phyloP scores from a whole-genome alignment of 495 filamentous ascomycete species.

The Aspergillus olivimuriae region DNA sequence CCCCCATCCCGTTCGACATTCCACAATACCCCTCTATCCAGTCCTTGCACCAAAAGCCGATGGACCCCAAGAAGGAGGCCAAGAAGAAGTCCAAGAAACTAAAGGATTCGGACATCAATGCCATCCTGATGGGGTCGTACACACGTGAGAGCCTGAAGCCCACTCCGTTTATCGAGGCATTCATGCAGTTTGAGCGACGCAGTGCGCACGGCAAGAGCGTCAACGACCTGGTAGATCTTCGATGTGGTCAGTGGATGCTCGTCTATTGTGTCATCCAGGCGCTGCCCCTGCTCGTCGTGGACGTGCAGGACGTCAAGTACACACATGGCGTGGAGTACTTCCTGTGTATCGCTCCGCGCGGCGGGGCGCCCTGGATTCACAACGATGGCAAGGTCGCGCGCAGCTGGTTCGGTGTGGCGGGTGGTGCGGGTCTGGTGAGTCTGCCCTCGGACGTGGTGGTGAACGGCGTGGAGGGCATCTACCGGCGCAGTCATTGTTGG shows the following conservation, averaged over 20 bases:
- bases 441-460: conserved; percentile 79
- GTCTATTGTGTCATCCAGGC: conserved; percentile 87
- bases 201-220: conserved; percentile 64
- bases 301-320: conserved; percentile 71
- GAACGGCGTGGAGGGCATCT: conserved; percentile 84
- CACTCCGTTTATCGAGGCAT: conserved; percentile 67
- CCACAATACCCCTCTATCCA: conserved; percentile 68
- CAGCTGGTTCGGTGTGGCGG: conserved; percentile 75
- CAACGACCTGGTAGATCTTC: conserved; percentile 67
- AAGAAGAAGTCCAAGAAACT: conserved; percentile 62
- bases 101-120: conserved; percentile 68
- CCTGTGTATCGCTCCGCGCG: conserved; percentile 83
- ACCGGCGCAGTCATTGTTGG: conserved; percentile 91
- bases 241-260: conserved; percentile 90
- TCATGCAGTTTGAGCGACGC: conserved; percentile 76
- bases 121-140: conserved; percentile 66
- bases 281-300: conserved; percentile 81
- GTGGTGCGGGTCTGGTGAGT: conserved; percentile 63
- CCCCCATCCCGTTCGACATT: conserved; percentile 86
- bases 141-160: conserved; percentile 62
- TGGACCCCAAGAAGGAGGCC: conserved; percentile 62
- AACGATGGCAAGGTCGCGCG: conserved; percentile 58
- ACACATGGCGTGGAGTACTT: conserved; percentile 90
- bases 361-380: conserved; percentile 78
- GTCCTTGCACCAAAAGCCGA: conserved; percentile 50